These are phyloP conservation scores for Lenwebbia sp. DNA, from an alignment of 345 rosid species.

Conservation along the genomic window DNA sequence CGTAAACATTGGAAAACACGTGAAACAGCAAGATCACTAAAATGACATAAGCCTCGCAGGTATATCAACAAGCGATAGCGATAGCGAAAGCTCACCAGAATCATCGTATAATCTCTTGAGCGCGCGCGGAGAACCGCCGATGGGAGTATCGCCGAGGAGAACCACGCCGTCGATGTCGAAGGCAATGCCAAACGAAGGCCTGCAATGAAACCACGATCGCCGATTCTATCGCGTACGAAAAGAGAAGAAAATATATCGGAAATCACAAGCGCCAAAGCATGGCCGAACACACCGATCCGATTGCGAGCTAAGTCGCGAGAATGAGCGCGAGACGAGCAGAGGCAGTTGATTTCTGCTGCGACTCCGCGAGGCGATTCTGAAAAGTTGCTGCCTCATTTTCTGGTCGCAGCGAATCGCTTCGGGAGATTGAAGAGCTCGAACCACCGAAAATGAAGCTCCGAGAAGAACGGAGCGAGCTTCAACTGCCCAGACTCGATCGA, in stretches of 20 bases:
- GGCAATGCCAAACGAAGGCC: conserved; percentile 62
- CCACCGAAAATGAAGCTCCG: neutral
- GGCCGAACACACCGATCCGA: conserved; percentile 12
- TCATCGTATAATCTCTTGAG: conserved; percentile 43
- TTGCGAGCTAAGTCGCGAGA: conserved; percentile 11
- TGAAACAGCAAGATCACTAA: neutral
- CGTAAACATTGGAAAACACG: neutral
- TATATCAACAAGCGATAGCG: neutral
- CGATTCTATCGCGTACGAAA: neutral
- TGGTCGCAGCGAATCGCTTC: neutral
- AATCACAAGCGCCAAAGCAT: neutral
- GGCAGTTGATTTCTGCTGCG: conserved; percentile 4
- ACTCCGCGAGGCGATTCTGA: neutral
- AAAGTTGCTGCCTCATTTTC: neutral
- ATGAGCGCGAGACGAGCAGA: conserved; percentile 15
- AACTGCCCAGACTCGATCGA: no score
- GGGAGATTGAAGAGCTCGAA: neutral
- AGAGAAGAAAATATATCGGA: neutral
- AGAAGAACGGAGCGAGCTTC: neutral
- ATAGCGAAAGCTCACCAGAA: conserved; percentile 21
- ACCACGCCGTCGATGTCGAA: conserved; percentile 90
- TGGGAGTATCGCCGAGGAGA: conserved; percentile 57
- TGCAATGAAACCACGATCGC: neutral
- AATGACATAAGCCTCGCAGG: neutral
- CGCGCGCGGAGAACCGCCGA: conserved; percentile 61